A percentile compares a stretch with the other conserved stretches of the same genome.
phyloP scores from a whole-genome alignment of 108 stramenopile species.

The Cyclotella baltica region DNA sequence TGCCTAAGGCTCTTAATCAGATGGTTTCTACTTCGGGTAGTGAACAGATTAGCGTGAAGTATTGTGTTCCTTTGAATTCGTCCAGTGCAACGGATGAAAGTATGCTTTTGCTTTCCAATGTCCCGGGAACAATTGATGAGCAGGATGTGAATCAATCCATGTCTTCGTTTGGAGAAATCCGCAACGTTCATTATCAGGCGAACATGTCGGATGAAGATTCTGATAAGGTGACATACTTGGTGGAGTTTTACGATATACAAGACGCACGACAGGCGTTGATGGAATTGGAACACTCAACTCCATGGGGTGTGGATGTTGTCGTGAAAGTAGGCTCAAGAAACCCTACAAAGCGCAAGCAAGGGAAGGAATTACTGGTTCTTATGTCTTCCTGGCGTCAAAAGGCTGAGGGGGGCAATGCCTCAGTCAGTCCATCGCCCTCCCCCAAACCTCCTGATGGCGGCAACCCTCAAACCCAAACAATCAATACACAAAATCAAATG shows the following conservation, averaged over 20 bases:
- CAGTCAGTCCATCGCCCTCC: slow-evolving; percentile 14
- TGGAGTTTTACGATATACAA: slow-evolving; percentile 89
- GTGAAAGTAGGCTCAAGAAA: slow-evolving; percentile 72
- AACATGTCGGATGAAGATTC: slow-evolving; percentile 32
- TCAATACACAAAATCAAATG: not conserved
- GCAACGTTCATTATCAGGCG: slow-evolving; percentile 65
- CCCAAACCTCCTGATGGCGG: slow-evolving; percentile 6
- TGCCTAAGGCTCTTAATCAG: slow-evolving; percentile 52
- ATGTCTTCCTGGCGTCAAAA: slow-evolving; percentile 81
- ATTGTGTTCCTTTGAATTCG: slow-evolving; percentile 87
- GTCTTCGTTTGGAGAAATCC: slow-evolving; percentile 81
- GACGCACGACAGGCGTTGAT: slow-evolving; percentile 88
- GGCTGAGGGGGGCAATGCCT: not conserved
- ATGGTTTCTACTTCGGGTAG: slow-evolving; percentile 15
- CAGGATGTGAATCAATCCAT: slow-evolving; percentile 62
- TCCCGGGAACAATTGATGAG: slow-evolving; percentile 70
- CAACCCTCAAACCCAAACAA: not conserved
- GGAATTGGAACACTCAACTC: slow-evolving; percentile 82
- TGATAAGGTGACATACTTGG: slow-evolving; percentile 66
- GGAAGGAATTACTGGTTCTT: slow-evolving; percentile 76
- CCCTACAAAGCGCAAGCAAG: slow-evolving; percentile 76
- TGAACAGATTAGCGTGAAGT: slow-evolving; percentile 66
- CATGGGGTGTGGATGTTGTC: slow-evolving; percentile 77
- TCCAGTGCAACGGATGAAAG: slow-evolving; percentile 83
- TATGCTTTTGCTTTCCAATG: slow-evolving; percentile 71